A percentile compares a stretch with the other conserved stretches of the same genome.
These are phyloP conservation scores for Ceratorhiza oryzae-sativae DNA, from an alignment of 1,284 basidiomycete genomes.

Conservation along the genomic window DNA sequence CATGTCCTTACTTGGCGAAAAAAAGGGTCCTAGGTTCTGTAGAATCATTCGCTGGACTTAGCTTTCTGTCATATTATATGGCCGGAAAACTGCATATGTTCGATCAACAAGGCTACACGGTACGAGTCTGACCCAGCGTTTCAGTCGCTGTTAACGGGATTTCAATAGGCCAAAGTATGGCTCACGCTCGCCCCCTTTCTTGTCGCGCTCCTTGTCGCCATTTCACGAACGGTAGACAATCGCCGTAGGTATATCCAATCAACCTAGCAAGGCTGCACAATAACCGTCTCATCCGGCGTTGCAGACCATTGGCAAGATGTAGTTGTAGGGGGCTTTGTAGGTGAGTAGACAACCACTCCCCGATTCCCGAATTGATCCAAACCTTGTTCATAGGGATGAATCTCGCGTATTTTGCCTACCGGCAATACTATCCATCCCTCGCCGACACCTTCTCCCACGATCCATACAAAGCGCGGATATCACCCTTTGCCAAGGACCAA, in stretches of 20 bases:
- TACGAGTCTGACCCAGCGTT: background rate
- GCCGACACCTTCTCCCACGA: conserved; percentile 64
- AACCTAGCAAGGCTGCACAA: background rate
- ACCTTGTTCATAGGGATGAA: conserved; percentile 49
- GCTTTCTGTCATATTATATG: conserved; percentile 87
- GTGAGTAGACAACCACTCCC: conserved; percentile 49
- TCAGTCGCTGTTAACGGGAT: background rate
- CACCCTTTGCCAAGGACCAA: conserved; percentile 20
- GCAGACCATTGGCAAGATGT: conserved; percentile 91
- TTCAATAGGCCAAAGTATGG: conserved; percentile 75
- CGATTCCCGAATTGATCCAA: background rate
- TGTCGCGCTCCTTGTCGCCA: conserved; percentile 85
- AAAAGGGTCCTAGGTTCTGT: background rate
- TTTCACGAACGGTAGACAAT: conserved; percentile 89
- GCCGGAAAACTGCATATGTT: conserved; percentile 93
- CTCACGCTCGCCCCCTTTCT: conserved; percentile 77
- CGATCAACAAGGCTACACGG: conserved; percentile 76
- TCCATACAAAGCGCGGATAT: conserved; percentile 18
- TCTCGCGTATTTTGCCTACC: conserved; percentile 80
- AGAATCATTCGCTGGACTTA: conserved; percentile 93
- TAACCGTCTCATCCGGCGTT: conserved; percentile 6
- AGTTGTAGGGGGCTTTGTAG: conserved; percentile 80
- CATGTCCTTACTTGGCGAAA: background rate
- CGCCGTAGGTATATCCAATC: conserved; percentile 63
- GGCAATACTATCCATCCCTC: conserved; percentile 78